Percentiles rank a stretch among this genome's conserved stretches.
These are phyloP conservation scores for Oenanthe sinensis DNA, from an alignment of 129 eudicot genomes.

Conservation along the genomic window DNA sequence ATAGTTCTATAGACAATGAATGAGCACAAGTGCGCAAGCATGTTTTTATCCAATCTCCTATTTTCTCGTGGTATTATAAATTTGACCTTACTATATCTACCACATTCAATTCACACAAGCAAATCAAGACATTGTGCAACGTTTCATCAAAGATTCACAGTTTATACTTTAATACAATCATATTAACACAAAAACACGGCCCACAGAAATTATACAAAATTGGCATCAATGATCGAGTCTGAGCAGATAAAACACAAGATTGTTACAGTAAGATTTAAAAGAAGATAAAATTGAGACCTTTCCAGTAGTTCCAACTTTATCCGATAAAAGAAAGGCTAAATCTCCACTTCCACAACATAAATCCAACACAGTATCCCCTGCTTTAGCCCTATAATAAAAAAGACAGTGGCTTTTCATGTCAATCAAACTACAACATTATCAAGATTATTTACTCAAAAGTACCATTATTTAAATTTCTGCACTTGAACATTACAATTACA, in stretches of 20 bases:
- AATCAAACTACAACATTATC: background rate
- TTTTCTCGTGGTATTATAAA: background rate
- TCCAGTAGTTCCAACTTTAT: slow-evolving; percentile 73
- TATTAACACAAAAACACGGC: background rate
- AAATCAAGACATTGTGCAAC: background rate
- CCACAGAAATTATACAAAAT: background rate
- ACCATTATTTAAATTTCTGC: background rate
- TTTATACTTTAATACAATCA: background rate
- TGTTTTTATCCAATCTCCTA: background rate
- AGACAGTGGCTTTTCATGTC: background rate
- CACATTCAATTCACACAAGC: background rate
- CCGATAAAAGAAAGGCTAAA: slow-evolving; percentile 86
- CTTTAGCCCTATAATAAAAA: slow-evolving; percentile 46
- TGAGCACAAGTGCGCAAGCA: background rate
- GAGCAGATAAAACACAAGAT: background rate
- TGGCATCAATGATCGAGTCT: too few relatives aligned
- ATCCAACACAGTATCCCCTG: slow-evolving; percentile 73
- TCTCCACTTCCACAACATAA: slow-evolving; percentile 99
- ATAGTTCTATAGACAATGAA: background rate
- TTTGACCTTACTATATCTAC: background rate
- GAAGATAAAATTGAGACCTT: slow-evolving; percentile 36
- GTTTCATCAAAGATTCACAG: background rate
- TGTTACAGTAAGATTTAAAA: background rate
- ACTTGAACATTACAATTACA: background rate
- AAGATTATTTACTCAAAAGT: background rate